Evolutionary conservation across 2,329 filamentous ascomycete species (phyloP).

Genomic region (Alternaria sp.): DNA sequence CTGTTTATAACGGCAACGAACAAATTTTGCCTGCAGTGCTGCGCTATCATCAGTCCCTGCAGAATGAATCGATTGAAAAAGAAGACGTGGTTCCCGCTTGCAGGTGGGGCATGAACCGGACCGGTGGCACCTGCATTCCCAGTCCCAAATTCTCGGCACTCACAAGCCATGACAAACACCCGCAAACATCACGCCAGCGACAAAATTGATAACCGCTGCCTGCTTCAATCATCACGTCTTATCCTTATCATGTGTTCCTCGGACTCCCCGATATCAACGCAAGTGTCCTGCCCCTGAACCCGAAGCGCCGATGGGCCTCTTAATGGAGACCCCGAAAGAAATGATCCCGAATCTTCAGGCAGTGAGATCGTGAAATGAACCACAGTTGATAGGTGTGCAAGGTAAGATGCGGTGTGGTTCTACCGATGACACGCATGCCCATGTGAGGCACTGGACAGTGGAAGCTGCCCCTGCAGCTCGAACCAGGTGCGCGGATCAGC

Average conservation of each 20-base stretch:
- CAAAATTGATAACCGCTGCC: neutral
- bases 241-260: too few relatives aligned
- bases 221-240: neutral
- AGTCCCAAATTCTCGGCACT: neutral
- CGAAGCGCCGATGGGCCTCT: neutral
- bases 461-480: neutral
- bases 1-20: too few relatives aligned
- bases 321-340: neutral
- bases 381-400: neutral
- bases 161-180: neutral
- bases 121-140: neutral
- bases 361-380: neutral
- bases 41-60: accelerated
- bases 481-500: slow-evolving; percentile 3
- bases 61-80: neutral
- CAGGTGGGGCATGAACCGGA: neutral
- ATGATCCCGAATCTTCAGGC: neutral
- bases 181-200: neutral
- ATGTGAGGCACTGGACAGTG: slow-evolving; percentile 3
- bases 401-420: slow-evolving; percentile 1
- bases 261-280: neutral
- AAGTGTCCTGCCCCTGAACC: neutral
- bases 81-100: neutral
- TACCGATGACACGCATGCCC: neutral
- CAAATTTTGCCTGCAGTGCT: too few relatives aligned